Conservation (phyloP, 2,329 filamentous ascomycete species). For the Penicillium sp. region DNA sequence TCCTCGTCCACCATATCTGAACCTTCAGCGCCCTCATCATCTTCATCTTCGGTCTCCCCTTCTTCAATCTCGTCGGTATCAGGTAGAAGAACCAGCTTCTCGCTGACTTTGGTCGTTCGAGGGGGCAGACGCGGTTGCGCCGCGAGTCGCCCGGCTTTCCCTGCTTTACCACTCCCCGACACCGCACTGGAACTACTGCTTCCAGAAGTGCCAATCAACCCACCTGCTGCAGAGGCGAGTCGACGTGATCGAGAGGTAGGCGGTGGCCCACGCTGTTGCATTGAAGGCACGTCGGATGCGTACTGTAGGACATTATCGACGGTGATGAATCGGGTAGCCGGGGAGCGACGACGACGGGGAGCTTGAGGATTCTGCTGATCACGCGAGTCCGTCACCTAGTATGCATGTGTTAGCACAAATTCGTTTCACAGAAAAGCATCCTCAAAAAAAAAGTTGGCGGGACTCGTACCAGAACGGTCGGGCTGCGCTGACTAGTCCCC, state of each 20-base stretch:
- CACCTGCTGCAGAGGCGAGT: conserved; percentile 34
- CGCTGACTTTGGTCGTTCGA: conserved; percentile 88
- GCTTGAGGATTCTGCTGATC: conserved; percentile 37
- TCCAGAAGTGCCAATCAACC: conserved; percentile 36
- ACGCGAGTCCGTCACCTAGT: conserved; percentile 48
- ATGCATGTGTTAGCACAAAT: conserved; percentile 13
- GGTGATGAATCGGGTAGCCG: conserved; percentile 71
- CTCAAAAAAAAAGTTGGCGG: background rate
- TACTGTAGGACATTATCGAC: conserved; percentile 96
- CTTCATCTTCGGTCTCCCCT: conserved; percentile 46
- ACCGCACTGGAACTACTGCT: conserved; percentile 39
- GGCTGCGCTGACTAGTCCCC: conserved; percentile 43
- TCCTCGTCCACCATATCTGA: conserved; percentile 39
- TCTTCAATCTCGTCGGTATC: conserved; percentile 59
- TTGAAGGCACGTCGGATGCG: conserved; percentile 91
- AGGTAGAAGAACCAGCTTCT: conserved; percentile 93
- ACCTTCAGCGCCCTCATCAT: conserved; percentile 27
- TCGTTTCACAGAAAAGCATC: background rate
- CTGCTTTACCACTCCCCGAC: conserved; percentile 56
- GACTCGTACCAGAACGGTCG: conserved; percentile 45
- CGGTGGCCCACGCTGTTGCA: conserved; percentile 75
- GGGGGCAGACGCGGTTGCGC: conserved; percentile 69
- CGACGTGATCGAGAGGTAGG: conserved; percentile 38
- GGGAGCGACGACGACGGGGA: conserved; percentile 33
- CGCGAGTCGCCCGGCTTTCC: conserved; percentile 58